These are phyloP conservation scores for Leccinum aurantiacum DNA, from an alignment of 768 basidiomycete species.

Conservation along the genomic window DNA sequence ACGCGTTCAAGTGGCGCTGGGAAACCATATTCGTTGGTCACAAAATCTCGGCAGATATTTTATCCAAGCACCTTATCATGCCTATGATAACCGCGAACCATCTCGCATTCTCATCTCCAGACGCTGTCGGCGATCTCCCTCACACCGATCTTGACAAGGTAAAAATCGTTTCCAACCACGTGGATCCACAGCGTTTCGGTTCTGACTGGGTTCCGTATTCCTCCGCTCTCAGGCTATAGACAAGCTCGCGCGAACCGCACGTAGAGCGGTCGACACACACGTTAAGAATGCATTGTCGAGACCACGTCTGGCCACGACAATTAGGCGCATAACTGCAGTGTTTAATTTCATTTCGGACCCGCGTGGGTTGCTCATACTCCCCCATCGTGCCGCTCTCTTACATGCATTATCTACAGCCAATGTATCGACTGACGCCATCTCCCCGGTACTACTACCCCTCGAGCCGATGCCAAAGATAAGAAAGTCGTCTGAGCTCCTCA, in stretches of 20 bases:
- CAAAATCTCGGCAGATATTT: constrained; percentile 64
- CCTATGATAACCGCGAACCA: constrained; percentile 74
- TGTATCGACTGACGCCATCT: constrained; percentile 46
- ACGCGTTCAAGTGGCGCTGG: constrained; percentile 76
- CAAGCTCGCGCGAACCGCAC: constrained; percentile 65
- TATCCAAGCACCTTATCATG: constrained; percentile 76
- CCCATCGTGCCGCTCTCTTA: constrained; percentile 7
- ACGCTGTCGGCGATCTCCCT: constrained; percentile 55
- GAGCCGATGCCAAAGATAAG: constrained; percentile 18
- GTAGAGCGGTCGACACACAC: constrained; percentile 68
- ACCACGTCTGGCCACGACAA: constrained; percentile 63
- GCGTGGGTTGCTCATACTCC: constrained; percentile 47
- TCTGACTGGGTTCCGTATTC: constrained; percentile 8
- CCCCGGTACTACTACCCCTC: constrained; percentile 40
- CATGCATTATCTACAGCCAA: constrained; percentile 42
- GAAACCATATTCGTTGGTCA: constrained; percentile 66
- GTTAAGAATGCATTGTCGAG: constrained; percentile 69
- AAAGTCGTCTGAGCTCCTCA: constrained; percentile 5
- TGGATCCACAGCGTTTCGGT: background rate
- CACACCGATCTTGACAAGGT: constrained; percentile 70
- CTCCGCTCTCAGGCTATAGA: constrained; percentile 55
- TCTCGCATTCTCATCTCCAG: constrained; percentile 62
- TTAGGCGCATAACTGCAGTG: constrained; percentile 70
- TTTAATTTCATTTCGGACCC: constrained; percentile 65
- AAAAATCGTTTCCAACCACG: constrained; percentile 3